Base-by-base conservation (phyloP, 1,284 basidiomycete species). In the Omphalotus olearius region DNA sequence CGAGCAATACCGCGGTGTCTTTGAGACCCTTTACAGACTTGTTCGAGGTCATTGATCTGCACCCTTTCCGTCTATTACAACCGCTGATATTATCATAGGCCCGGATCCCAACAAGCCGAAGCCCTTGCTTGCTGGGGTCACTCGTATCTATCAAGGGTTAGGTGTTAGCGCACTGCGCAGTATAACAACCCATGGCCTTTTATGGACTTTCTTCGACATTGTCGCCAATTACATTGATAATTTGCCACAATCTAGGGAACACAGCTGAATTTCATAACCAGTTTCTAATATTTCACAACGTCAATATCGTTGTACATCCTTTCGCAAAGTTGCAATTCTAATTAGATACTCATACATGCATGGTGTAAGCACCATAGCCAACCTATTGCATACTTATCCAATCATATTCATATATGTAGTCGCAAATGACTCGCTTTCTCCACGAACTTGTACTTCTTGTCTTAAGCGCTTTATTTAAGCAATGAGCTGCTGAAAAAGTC, bases 191-290 rank as follows among this genome's bases (percentile, higher is more conserved):
- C 88, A 91, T 56, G 88, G 88, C 45, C 73, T 91, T 46, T 71
- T 91, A 35, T 91, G 88, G 88, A 91, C 89, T 17, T 75, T 91
- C 59, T 90, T 89, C 66, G 89, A 91, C 69, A 72, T 85, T 56
- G 83, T 81, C 36, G 79, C 84, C 42, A 71, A 78, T 57, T 88
- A 84, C 65, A 90, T 91, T 60, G 89, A 91, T 69, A 72, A 72
- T 58, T 72, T 90, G 62, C 83, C 84, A 25, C 61, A 50, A 28
- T 36, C 47, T 26, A 25, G 23, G 10, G 53, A 55, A 23, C 23
- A 5, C 23, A 23, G 30, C 30, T 13, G 26, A 47, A 35, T 26
- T n/a, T n/a, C 23, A 33, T 36, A 20, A 17, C 47, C 28, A 17
- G 40, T n/a, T 35, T 35, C n/a, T 51, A 51, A 23, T 51, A 2